Evolutionary conservation across 140 eudicot species (phyloP).

Genomic region (Oenanthe javanica): DNA sequence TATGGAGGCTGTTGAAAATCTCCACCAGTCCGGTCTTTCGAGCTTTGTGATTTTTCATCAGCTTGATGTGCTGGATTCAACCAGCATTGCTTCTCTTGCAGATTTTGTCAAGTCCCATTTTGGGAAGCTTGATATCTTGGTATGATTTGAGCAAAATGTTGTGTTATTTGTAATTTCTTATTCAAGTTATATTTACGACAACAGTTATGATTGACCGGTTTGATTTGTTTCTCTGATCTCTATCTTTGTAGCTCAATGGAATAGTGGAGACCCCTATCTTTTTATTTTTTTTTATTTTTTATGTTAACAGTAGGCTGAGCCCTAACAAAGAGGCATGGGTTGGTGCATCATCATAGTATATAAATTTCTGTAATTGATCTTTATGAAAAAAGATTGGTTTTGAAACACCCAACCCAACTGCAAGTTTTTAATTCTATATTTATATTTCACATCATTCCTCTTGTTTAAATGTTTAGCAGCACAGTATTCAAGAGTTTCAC

Average conservation of each 20-base stretch:
- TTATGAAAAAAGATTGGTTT: neutral
- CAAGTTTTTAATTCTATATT: neutral
- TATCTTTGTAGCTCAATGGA: neutral
- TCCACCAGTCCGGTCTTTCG: slow-evolving; percentile 30
- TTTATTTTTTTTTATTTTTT: no score
- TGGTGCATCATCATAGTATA: no score
- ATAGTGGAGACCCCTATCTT: neutral
- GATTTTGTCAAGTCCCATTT: neutral
- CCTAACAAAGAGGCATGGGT: neutral
- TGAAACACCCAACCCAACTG: neutral
- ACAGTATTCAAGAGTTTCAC: no score
- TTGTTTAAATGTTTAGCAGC: neutral
- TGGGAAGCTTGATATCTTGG: slow-evolving; percentile 13
- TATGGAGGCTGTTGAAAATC: slow-evolving; percentile 38
- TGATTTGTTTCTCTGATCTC: neutral
- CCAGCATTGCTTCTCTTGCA: slow-evolving; percentile 2
- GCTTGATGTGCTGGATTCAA: slow-evolving; percentile 8
- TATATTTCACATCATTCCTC: neutral
- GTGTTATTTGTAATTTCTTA: neutral
- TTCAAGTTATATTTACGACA: neutral
- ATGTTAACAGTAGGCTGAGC: neutral
- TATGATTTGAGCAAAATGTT: neutral
- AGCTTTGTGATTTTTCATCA: slow-evolving; percentile 14
- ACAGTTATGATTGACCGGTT: neutral
- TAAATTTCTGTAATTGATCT: no score